Conservation (phyloP, 768 basidiomycete species). For the Lyophyllum atratum region DNA sequence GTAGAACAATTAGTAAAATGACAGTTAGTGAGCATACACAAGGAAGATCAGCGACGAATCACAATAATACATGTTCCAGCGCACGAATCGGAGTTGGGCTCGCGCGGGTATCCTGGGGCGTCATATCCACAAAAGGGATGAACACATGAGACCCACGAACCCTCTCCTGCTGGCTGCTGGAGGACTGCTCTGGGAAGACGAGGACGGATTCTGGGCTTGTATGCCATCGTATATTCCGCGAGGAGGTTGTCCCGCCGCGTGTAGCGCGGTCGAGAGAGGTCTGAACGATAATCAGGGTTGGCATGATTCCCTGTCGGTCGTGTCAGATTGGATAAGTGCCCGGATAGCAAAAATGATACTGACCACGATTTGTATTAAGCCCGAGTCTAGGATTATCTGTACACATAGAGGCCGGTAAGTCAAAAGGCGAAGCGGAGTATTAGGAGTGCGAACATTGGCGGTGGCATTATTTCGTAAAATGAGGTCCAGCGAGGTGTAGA, state of each 20-base stretch:
- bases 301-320: constrained; percentile 18
- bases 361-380: constrained; percentile 21
- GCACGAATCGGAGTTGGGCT: too few relatives aligned
- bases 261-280: constrained; percentile 8
- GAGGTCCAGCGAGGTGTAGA: constrained; percentile 32
- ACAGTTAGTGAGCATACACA: too few relatives aligned
- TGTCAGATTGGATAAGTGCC: background rate
- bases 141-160: too few relatives aligned
- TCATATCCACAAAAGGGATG: too few relatives aligned
- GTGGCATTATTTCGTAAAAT: constrained; percentile 25
- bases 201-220: too few relatives aligned
- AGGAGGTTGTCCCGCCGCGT: background rate
- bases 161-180: too few relatives aligned
- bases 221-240: too few relatives aligned
- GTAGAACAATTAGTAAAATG: too few relatives aligned
- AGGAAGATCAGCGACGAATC: background rate
- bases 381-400: constrained; percentile 17
- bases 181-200: background rate
- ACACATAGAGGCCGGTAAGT: background rate
- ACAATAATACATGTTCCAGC: too few relatives aligned
- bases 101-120: too few relatives aligned
- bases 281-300: constrained; percentile 20
- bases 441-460: constrained; percentile 24
- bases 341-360: background rate
- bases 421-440: constrained; percentile 12